Percentiles rank a stretch among this genome's conserved stretches.
These are phyloP conservation scores for Hymenoscyphus fraxineus DNA, from an alignment of 2,329 filamentous ascomycete genomes.

Conservation along the genomic window DNA sequence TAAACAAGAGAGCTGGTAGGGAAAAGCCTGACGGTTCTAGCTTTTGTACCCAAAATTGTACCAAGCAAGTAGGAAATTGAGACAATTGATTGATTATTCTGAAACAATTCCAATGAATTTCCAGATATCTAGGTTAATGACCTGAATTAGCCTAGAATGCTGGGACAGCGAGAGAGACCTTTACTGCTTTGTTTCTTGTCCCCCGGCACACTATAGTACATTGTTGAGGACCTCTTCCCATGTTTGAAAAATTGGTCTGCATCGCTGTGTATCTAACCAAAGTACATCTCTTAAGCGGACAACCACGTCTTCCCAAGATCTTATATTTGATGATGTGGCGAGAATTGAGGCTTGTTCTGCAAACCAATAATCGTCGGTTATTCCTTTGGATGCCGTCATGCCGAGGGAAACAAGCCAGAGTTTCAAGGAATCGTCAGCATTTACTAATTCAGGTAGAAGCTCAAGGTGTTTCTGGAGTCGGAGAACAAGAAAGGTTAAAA, in stretches of 20 bases:
- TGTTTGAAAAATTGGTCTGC: neutral
- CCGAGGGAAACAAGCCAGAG: conserved; percentile 44
- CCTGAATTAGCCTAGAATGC: no score
- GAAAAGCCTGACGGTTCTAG: no score
- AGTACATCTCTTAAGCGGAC: conserved; percentile 28
- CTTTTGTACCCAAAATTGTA: no score
- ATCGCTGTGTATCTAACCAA: conserved; percentile 30
- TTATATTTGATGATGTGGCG: conserved; percentile 10
- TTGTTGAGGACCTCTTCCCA: neutral
- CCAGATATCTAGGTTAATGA: no score
- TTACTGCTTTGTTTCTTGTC: no score
- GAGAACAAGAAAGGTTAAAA: conserved; percentile 37
- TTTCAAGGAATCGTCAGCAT: conserved; percentile 30
- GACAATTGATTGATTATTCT: no score
- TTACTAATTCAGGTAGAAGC: conserved; percentile 26
- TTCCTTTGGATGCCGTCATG: conserved; percentile 36
- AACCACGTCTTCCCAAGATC: conserved; percentile 28
- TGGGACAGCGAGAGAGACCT: no score
- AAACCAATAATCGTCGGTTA: conserved; percentile 34
- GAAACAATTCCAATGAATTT: no score
- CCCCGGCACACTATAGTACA: neutral
- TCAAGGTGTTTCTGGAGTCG: conserved; percentile 32
- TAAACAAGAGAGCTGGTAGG: no score
- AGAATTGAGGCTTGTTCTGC: conserved; percentile 22
- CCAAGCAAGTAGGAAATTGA: no score